Evolutionary conservation across 2,329 filamentous ascomycete genomes (phyloP), one percentile per base, ranked within the genome.

Genomic region (Arthrobotrys conoides): DNA sequence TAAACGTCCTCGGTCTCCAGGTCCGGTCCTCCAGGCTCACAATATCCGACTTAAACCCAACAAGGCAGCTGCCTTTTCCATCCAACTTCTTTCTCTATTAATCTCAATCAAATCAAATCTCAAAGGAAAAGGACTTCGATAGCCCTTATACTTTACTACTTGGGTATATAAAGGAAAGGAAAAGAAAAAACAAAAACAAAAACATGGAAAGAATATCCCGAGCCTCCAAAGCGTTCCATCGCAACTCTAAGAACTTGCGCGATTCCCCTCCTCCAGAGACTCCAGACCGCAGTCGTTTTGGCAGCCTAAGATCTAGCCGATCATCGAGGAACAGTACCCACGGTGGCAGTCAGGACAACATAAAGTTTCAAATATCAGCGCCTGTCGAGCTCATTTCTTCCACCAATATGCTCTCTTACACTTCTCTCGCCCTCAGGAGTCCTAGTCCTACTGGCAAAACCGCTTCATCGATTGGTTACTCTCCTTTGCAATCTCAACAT

Each of bases 331-430:
- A 22, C 12, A 65, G 44, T 16, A 14, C 41, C 24, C 57, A 61
- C 36, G 57, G 57, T 61, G 57, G 57, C 57, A 61, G 57, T 61
- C 46, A 46, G 18, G 71, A 68, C 44, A 55, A 27, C 24, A 78
- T 72, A 44, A 81, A 80, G 69, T 64, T 80, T 33, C 78, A 94
- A 86, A 99, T 99, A 83, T 99, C 96, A 0, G 90, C 88, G 2
- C 96, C 96, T 0, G 88, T 97, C 67, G 91, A 94, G 84, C 88
- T 99, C 80, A 87, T 97, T 61, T 96, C 96, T 76, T 97, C 95
- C 4, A 98, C 96, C 82, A 99, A 98, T 85, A 93, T 96, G 89
- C 91, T 97, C 69, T 94, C 93, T 6, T 97, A 97, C 88, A 95
- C 95, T 83, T 94, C 96, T 9, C 95, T 95, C 80, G 84, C 86